Percentiles rank a stretch among this genome's conserved stretches.
phyloP scores from a whole-genome alignment of 345 rosid genomes.

The Syzygium jambos region DNA sequence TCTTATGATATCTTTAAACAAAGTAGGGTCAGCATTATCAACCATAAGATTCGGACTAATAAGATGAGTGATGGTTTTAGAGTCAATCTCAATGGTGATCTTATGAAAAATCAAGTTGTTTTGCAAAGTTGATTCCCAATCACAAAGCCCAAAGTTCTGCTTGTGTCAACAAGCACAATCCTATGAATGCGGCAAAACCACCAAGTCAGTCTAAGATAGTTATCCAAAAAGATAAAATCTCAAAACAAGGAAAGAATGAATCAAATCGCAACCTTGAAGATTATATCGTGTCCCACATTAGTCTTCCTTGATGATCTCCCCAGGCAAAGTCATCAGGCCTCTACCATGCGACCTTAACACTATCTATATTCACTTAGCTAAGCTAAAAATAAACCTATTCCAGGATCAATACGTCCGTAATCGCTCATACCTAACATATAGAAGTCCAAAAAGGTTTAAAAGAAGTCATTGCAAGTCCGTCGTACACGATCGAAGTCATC shows the following conservation, averaged over 20 bases:
- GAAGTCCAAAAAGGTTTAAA: background rate
- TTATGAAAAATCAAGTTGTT: no score
- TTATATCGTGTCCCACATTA: background rate
- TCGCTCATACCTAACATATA: background rate
- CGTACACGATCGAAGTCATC: background rate
- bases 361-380: background rate
- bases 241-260: no score
- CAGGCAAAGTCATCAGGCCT: background rate
- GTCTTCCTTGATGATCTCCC: background rate
- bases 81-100: no score
- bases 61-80: no score
- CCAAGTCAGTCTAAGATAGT: background rate
- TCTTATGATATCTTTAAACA: no score
- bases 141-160: no score
- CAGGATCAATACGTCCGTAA: background rate
- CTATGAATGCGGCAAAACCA: no score
- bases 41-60: no score
- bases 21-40: no score
- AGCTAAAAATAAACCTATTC: background rate
- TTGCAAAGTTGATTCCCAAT: no score
- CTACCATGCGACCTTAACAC: background rate
- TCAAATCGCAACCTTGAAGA: background rate
- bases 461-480: background rate
- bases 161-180: no score
- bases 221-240: no score